Evolutionary conservation across 768 basidiomycete species (phyloP).

Genomic region (Epithele typhae): DNA sequence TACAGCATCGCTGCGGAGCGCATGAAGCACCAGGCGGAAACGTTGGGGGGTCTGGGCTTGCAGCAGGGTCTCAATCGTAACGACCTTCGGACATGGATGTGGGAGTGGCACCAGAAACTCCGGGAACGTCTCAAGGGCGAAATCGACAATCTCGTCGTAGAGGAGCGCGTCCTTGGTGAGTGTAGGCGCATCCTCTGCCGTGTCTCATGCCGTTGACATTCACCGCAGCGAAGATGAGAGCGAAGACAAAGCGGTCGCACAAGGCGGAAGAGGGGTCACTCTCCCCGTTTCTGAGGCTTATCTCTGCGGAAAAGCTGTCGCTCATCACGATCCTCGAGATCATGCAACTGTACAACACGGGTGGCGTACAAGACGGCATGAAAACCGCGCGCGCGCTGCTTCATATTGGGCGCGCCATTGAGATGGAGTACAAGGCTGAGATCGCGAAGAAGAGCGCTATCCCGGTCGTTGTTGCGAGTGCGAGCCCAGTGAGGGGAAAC

Average conservation of each 20-base stretch:
- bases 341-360: conserved; percentile 74
- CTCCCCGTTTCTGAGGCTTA: conserved; percentile 68
- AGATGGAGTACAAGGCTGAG: conserved; percentile 86
- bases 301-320: conserved; percentile 76
- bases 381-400: conserved; percentile 84
- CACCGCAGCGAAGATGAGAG: neutral
- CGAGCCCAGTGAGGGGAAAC: conserved; percentile 26
- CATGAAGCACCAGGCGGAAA: conserved; percentile 56
- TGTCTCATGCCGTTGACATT: neutral
- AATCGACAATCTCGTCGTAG: conserved; percentile 39
- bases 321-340: conserved; percentile 87
- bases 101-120: conserved; percentile 76
- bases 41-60: conserved; percentile 56
- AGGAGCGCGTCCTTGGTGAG: conserved; percentile 31
- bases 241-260: neutral
- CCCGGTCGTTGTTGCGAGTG: conserved; percentile 19
- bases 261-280: conserved; percentile 23
- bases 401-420: conserved; percentile 76
- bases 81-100: conserved; percentile 76
- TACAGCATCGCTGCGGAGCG: conserved; percentile 79
- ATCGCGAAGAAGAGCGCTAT: conserved; percentile 67
- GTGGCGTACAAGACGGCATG: conserved; percentile 81
- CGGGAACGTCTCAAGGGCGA: conserved; percentile 45
- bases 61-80: conserved; percentile 39
- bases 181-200: neutral